phyloP scores from a whole-genome alignment of 306 rosid species.

The Quercus ilex region DNA sequence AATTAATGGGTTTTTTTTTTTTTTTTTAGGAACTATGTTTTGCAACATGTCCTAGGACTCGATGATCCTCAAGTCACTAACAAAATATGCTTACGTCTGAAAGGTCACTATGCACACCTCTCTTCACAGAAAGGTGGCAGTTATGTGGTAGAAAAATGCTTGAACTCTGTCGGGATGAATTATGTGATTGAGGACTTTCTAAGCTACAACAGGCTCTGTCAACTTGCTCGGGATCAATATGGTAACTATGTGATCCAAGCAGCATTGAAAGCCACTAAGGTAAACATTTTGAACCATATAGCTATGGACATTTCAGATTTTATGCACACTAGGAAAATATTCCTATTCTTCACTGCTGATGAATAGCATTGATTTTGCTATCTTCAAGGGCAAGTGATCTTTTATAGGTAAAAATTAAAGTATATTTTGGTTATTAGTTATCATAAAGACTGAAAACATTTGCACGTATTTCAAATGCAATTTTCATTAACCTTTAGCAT shows the following conservation, averaged over 20 bases:
- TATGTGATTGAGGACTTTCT: constrained; percentile 3
- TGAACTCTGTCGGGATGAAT: neutral
- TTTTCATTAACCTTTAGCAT: neutral
- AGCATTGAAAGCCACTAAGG: neutral
- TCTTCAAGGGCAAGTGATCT: too few species aligned
- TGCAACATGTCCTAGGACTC: constrained; percentile 21
- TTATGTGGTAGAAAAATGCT: constrained; percentile 26
- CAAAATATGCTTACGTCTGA: constrained; percentile 6
- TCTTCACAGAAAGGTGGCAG: constrained; percentile 21
- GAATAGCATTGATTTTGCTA: too few species aligned
- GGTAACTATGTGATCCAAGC: constrained; percentile 19
- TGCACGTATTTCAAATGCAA: neutral
- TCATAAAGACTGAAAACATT: too few species aligned
- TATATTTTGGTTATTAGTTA: too few species aligned
- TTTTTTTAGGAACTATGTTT: constrained; percentile 23
- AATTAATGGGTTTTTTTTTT: neutral
- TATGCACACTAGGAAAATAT: too few species aligned
- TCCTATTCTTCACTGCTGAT: too few species aligned
- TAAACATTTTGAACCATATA: neutral
- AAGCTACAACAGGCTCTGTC: neutral
- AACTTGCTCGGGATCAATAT: constrained; percentile 11
- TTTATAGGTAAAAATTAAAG: too few species aligned
- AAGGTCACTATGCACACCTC: neutral
- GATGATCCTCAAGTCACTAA: neutral
- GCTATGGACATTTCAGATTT: neutral